Evolutionary conservation across 169 alveolate species (phyloP).

Genomic region (Plasmodium relictum): DNA sequence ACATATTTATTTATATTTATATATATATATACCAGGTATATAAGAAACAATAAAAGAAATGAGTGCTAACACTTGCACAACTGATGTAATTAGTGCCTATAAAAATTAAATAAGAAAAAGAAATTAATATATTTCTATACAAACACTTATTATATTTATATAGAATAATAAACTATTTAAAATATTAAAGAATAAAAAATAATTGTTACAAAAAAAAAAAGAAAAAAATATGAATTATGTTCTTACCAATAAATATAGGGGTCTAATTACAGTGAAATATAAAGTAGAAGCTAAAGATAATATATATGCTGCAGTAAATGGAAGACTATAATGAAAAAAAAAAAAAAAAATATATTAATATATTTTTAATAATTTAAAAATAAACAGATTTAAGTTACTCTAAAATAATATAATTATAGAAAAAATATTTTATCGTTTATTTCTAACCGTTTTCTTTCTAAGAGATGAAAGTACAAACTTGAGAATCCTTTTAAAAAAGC

Average conservation of each 20-base stretch:
- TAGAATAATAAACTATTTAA: not conserved
- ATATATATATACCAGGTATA: conserved; percentile 58
- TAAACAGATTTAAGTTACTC: too few relatives aligned
- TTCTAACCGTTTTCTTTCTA: conserved; percentile 60
- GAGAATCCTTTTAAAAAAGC: conserved; percentile 58
- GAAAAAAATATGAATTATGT: not conserved
- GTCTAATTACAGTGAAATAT: conserved; percentile 59
- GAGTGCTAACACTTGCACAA: conserved; percentile 73
- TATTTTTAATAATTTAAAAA: not conserved
- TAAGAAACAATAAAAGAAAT: conserved; percentile 66
- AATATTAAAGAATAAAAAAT: not conserved
- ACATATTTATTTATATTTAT: not conserved
- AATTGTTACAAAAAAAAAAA: not conserved
- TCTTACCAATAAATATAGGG: conserved; percentile 63
- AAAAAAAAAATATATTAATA: conserved; percentile 2
- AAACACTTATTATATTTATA: not conserved
- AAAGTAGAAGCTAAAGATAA: conserved; percentile 56
- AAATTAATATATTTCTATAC: not conserved
- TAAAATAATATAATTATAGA: too few relatives aligned
- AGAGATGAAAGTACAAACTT: conserved; percentile 35
- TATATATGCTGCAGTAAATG: conserved; percentile 70
- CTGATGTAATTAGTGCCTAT: conserved; percentile 68
- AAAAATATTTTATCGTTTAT: not conserved
- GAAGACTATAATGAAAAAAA: conserved; percentile 28
- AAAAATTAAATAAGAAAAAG: not conserved